Percentiles rank a stretch among this genome's conserved stretches.
phyloP scores from a whole-genome alignment of 2,329 filamentous ascomycete genomes.

The Paecilomyces niveus region DNA sequence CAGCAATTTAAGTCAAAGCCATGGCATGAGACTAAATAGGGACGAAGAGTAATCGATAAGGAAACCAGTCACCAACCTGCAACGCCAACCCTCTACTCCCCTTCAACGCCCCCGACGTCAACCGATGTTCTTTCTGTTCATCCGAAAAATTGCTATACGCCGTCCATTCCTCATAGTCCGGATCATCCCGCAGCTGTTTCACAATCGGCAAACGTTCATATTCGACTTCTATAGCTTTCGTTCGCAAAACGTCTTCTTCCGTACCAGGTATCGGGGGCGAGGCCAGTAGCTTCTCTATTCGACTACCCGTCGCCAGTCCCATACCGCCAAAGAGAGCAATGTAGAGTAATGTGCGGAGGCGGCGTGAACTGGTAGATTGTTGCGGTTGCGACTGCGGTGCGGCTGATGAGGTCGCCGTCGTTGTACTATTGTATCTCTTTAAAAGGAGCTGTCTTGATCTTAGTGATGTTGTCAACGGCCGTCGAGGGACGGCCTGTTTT shows the following conservation, averaged over 20 bases:
- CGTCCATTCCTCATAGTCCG: conserved; percentile 32
- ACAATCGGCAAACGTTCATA: conserved; percentile 32
- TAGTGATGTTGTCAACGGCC: background rate
- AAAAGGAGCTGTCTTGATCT: background rate
- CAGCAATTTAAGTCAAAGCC: background rate
- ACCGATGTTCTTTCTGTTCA: conserved; percentile 23
- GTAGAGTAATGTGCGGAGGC: conserved; percentile 21
- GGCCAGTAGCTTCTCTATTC: conserved; percentile 15
- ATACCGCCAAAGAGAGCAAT: conserved; percentile 25
- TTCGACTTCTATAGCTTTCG: conserved; percentile 21
- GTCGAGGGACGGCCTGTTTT: background rate
- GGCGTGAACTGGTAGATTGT: conserved; percentile 26
- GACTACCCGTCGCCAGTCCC: conserved; percentile 20
- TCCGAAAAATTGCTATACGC: conserved; percentile 30
- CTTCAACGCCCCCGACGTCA: conserved; percentile 33
- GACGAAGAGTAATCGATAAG: background rate
- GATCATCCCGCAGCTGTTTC: conserved; percentile 28
- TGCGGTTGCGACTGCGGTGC: conserved; percentile 12
- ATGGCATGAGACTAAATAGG: background rate
- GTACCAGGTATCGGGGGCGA: conserved; percentile 25
- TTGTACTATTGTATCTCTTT: background rate
- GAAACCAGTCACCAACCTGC: conserved; percentile 26
- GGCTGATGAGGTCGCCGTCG: background rate
- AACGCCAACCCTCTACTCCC: conserved; percentile 34
- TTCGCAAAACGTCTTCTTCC: conserved; percentile 21